Evolutionary conservation across 1,284 basidiomycete species (phyloP).

Genomic region (Naganishia liquefaciens): DNA sequence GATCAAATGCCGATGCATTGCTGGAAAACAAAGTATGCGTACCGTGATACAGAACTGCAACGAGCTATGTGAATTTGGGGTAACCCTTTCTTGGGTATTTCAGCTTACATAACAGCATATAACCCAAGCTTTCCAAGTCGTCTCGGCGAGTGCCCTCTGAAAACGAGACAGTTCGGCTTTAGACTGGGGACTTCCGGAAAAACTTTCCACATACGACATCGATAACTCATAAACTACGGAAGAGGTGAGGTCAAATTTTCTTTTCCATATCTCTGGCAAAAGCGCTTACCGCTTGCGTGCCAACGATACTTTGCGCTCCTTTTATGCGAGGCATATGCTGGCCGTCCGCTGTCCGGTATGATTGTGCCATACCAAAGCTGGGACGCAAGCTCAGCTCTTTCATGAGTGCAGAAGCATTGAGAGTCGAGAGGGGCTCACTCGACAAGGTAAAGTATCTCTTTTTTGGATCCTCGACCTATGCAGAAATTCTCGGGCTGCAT

Average conservation of each 20-base stretch:
- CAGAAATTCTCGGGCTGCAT: conserved; percentile 30
- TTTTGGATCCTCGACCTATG: conserved; percentile 18
- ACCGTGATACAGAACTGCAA: conserved; percentile 23
- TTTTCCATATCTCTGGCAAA: too few relatives aligned
- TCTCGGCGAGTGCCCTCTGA: conserved; percentile 30
- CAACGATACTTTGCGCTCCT: conserved; percentile 22
- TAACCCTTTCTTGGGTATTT: background rate
- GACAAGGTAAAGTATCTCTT: conserved; percentile 24
- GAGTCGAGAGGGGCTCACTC: too few relatives aligned
- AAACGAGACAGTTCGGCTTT: background rate
- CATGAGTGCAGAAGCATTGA: too few relatives aligned
- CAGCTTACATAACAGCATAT: conserved; percentile 30
- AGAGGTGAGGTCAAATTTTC: too few relatives aligned
- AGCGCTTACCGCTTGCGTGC: conserved; percentile 31
- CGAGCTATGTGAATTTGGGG: background rate
- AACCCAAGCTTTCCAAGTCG: conserved; percentile 32
- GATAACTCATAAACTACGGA: conserved; percentile 33
- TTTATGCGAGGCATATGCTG: conserved; percentile 18
- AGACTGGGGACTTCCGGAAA: background rate
- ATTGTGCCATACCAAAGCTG: conserved; percentile 32
- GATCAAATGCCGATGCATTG: background rate
- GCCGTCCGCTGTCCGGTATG: conserved; percentile 13
- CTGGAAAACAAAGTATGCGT: background rate
- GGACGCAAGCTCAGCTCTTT: background rate
- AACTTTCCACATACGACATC: conserved; percentile 24